Conservation (phyloP, 2,329 filamentous ascomycete species). For the Byssochlamys sp. region DNA sequence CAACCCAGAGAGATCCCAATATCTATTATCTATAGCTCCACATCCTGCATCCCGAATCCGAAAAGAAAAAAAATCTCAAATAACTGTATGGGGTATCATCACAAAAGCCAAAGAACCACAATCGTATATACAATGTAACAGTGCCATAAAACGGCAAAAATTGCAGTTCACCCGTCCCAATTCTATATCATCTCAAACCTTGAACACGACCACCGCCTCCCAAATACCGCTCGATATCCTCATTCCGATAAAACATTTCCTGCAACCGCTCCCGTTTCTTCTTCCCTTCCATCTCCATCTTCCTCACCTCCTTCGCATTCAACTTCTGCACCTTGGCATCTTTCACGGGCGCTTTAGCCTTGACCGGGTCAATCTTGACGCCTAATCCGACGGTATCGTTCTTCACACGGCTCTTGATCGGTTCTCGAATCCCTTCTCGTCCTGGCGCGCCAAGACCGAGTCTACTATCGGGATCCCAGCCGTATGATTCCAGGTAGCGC, state of each 20-base stretch:
- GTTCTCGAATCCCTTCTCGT: conserved; percentile 60
- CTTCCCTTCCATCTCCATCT: conserved; percentile 52
- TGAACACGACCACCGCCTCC: conserved; percentile 26
- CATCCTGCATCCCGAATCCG: not conserved
- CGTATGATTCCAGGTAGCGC: conserved; percentile 47
- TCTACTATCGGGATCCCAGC: conserved; percentile 54
- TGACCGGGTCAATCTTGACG: conserved; percentile 26
- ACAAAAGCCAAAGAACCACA: not conserved
- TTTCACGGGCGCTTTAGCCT: conserved; percentile 21
- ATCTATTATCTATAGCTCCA: not conserved
- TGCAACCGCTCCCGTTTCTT: conserved; percentile 55
- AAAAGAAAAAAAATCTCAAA: not conserved
- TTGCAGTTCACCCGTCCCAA: no score
- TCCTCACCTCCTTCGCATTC: conserved; percentile 61
- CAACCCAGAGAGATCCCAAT: not conserved
- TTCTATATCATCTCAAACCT: not conserved
- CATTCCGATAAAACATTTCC: conserved; percentile 61
- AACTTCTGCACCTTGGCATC: conserved; percentile 42
- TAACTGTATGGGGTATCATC: not conserved
- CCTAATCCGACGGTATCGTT: conserved; percentile 68
- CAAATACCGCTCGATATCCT: conserved; percentile 69
- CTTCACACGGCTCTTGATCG: conserved; percentile 64
- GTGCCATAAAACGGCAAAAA: no score
- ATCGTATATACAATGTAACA: not conserved
- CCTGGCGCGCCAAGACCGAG: conserved; percentile 61